Evolutionary conservation across 768 basidiomycete species (phyloP).

Genomic region (Tylopilus sp.): DNA sequence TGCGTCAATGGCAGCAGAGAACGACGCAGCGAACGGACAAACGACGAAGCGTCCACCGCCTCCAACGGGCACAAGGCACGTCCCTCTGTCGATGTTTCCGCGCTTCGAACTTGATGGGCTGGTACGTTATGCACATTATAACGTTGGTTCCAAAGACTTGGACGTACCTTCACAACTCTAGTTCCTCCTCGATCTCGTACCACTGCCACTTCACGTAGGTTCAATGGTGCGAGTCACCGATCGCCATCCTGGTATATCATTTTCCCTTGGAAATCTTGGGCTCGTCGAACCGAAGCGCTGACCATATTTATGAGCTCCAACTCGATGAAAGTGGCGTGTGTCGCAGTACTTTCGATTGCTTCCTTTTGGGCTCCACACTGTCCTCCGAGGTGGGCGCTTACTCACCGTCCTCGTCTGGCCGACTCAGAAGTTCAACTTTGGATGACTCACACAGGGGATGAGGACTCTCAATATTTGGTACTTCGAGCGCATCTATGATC

Average conservation of each 20-base stretch:
- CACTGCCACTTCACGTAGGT: conserved; percentile 5
- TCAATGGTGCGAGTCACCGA: conserved; percentile 2
- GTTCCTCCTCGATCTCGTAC: conserved; percentile 10
- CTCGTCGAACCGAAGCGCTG: not conserved
- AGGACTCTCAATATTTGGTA: not conserved
- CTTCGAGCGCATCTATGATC: not conserved
- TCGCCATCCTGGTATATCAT: not conserved
- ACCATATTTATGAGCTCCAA: not conserved
- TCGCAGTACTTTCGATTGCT: not conserved
- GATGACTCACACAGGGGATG: not conserved
- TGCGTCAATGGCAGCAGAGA: not conserved
- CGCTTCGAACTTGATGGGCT: not conserved
- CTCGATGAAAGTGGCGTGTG: not conserved
- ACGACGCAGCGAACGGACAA: not conserved
- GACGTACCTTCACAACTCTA: conserved; percentile 6
- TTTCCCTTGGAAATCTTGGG: not conserved
- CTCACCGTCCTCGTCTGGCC: not conserved
- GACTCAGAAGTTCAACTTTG: not conserved
- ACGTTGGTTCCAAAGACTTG: not conserved
- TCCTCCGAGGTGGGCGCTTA: not conserved
- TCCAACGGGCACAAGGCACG: not conserved
- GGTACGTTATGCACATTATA: not conserved
- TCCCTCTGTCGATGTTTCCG: conserved; percentile 2
- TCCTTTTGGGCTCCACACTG: not conserved
- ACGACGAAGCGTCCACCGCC: not conserved